These are phyloP conservation scores for Decorospora gaudefroyi DNA, from an alignment of 2,329 filamentous ascomycete species.

Conservation along the genomic window DNA sequence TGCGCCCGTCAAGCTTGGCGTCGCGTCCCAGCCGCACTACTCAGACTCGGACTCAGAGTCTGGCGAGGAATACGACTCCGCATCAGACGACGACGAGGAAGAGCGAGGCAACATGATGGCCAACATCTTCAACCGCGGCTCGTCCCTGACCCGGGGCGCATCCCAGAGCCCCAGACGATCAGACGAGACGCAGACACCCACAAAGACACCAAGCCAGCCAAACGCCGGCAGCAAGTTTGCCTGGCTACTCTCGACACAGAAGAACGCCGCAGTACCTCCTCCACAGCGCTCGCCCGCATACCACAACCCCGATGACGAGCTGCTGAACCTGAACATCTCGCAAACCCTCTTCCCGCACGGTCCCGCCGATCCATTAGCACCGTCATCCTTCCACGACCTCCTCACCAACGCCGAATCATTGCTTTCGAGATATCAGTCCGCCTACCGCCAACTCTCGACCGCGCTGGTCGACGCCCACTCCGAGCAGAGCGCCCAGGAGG, in stretches of 20 bases:
- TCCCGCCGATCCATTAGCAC: slow-evolving; percentile 54
- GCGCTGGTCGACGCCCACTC: slow-evolving; percentile 56
- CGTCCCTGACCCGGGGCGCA: slow-evolving; percentile 32
- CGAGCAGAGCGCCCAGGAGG: slow-evolving; percentile 62
- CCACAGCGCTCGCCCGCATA: slow-evolving; percentile 36
- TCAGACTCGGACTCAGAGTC: slow-evolving; percentile 37
- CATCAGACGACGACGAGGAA: slow-evolving; percentile 28
- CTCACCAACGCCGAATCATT: slow-evolving; percentile 61
- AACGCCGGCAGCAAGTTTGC: slow-evolving; percentile 42
- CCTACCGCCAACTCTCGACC: slow-evolving; percentile 55
- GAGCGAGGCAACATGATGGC: slow-evolving; percentile 40
- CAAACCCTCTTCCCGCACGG: slow-evolving; percentile 60
- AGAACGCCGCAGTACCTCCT: slow-evolving; percentile 37
- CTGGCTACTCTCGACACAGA: slow-evolving; percentile 46
- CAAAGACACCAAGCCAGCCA: slow-evolving; percentile 30
- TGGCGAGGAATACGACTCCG: slow-evolving; percentile 34
- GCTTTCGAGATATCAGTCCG: slow-evolving; percentile 59
- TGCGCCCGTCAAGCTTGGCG: slow-evolving; percentile 54
- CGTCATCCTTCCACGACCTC: slow-evolving; percentile 61
- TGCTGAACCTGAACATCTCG: slow-evolving; percentile 60
- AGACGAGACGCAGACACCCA: slow-evolving; percentile 20
- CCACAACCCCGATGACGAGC: slow-evolving; percentile 52
- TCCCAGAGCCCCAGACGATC: slow-evolving; percentile 29
- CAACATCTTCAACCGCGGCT: slow-evolving; percentile 41
- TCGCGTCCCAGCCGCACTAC: slow-evolving; percentile 39